Percentiles rank a stretch among this genome's conserved stretches.
Evolutionary conservation across 352 stramenopile species (phyloP).

Genomic region (Blastocystis sp.): DNA sequence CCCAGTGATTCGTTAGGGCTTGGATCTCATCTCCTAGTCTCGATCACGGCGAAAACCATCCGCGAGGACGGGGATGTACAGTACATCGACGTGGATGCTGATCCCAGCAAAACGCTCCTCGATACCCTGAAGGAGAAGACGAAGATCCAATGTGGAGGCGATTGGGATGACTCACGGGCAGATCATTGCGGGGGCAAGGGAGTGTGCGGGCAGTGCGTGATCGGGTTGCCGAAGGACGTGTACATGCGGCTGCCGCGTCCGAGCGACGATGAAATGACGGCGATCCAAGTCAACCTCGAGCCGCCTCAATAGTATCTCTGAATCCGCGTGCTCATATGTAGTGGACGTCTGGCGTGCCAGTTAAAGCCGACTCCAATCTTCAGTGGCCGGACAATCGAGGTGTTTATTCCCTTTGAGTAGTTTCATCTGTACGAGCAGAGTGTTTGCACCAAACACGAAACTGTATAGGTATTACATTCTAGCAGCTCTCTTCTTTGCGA

Average conservation of each 20-base stretch:
- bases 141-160: conserved; percentile 12
- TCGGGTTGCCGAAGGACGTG: conserved; percentile 42
- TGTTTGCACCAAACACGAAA: conserved; percentile 1
- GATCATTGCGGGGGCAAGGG: conserved; percentile 59
- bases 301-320: conserved; percentile 23
- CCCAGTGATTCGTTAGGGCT: not conserved
- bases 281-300: conserved; percentile 13
- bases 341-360: conserved; percentile 37
- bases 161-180: not conserved
- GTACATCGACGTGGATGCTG: conserved; percentile 45
- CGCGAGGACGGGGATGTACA: conserved; percentile 59
- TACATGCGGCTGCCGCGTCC: conserved; percentile 18
- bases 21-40: not conserved
- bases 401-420: conserved; percentile 66
- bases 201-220: conserved; percentile 49
- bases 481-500: conserved; percentile 66
- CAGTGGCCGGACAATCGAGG: conserved; percentile 33
- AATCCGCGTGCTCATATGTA: not conserved
- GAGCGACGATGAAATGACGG: not conserved
- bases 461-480: conserved; percentile 8
- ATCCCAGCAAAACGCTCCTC: conserved; percentile 6
- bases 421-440: conserved; percentile 1
- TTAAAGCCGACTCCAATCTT: not conserved
- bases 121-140: conserved; percentile 9
- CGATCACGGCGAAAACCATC: not conserved